Percentiles rank a stretch among this genome's conserved stretches.
Conservation (phyloP, 106 monocot species). For the Agapanthus africanus region DNA sequence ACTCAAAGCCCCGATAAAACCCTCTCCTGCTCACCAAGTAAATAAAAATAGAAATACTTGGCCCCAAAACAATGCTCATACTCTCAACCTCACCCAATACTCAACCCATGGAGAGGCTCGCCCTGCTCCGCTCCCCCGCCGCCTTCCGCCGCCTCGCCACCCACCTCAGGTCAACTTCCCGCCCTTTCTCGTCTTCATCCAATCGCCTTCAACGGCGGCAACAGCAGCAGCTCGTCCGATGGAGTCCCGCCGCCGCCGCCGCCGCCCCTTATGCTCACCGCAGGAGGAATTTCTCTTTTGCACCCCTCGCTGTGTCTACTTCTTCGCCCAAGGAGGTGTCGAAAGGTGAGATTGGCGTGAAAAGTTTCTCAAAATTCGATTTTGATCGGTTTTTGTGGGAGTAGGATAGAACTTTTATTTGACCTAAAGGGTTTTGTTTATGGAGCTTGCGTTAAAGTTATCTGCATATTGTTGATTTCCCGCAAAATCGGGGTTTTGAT, state of each 20-base stretch:
- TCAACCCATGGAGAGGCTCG: slow-evolving; percentile 56
- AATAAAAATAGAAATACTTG: too few relatives aligned
- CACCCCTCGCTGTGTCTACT: slow-evolving; percentile 61
- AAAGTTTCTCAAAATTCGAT: too few relatives aligned
- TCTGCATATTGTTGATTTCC: background rate
- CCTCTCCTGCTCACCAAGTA: too few relatives aligned
- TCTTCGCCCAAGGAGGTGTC: slow-evolving; percentile 42
- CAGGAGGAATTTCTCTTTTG: slow-evolving; percentile 38
- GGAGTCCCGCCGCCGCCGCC: slow-evolving; percentile 12
- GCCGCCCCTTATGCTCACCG: slow-evolving; percentile 7
- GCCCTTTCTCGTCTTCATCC: slow-evolving; percentile 17
- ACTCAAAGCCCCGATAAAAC: too few relatives aligned
- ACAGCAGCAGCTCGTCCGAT: slow-evolving; percentile 14
- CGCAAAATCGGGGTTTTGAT: too few relatives aligned
- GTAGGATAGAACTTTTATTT: background rate
- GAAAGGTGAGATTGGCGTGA: slow-evolving; percentile 13
- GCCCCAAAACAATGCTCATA: too few relatives aligned
- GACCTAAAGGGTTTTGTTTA: background rate
- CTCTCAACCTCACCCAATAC: too few relatives aligned
- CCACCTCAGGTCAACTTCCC: slow-evolving; percentile 13
- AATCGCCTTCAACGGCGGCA: background rate
- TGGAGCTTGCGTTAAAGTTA: too few relatives aligned
- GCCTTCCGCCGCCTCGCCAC: slow-evolving; percentile 32
- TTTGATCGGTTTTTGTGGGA: background rate
- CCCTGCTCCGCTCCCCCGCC: slow-evolving; percentile 66